Base-by-base conservation (phyloP, 176 grass and related monocot genomes). In the Avena atlantica region DNA sequence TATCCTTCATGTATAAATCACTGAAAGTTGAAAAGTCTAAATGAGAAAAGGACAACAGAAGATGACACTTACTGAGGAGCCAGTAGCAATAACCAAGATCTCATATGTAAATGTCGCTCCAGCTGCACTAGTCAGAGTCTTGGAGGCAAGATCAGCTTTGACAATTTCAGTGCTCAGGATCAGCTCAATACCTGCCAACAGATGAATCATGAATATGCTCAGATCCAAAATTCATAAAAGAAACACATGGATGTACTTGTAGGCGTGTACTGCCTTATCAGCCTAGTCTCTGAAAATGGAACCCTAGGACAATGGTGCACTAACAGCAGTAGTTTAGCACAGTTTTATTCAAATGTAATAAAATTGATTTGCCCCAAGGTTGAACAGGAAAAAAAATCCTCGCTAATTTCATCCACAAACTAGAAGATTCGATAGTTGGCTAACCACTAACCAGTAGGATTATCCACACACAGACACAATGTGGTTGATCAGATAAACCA, bases 141-240 rank as follows among this genome's bases (percentile, higher is more conserved):
- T 99, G 36, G 90, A 86, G 63, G 83, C 75, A 83, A 99, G 74
- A 92, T 99, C 94, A 85, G 97, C 97, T 80, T 94, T 96, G 59
- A 93, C 83, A 78, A 99, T 99, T 88, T 99, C 97, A 83, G 90
- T 99, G 78, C 85, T 89, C 24, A 99, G 92, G 71, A 99, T 87
- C 83, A 99, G 85, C 78, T 99, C 94, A 40, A 99, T 89, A 31
- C 97, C 97, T 99, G 90, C 21, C 78, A 81, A 74, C 25, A 86
- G 24, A 85, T 79, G 85, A 64, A 88, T 42, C 36, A 65, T 63
- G 40, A 76, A 47, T 70, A 53, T 61, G 45, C 4, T 78, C 52
- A 70, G 50, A 53, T 81, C 5, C 5, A 44, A 83, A 83, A 78
- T 74, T 14, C 36, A 83, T 67, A 83, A 24, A 52, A 31, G 24